Conservation (phyloP, 164 flowering plant species). For the Berberis vulgaris region DNA sequence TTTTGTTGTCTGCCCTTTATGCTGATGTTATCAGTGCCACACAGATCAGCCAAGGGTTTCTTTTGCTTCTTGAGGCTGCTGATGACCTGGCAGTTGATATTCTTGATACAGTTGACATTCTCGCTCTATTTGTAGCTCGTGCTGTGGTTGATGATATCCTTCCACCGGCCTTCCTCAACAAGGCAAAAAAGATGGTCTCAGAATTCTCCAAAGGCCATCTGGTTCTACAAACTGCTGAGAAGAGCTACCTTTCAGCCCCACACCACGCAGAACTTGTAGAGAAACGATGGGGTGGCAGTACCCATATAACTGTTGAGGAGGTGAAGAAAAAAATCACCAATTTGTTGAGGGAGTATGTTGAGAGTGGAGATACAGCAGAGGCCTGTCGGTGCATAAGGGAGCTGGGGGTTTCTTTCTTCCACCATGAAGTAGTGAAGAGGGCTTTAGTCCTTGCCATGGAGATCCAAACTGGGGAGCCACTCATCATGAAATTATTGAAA, state of each 20-base stretch:
- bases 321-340: conserved; percentile 81
- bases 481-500: conserved; percentile 57
- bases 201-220: conserved; percentile 73
- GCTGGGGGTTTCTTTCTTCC: conserved; percentile 81
- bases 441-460: conserved; percentile 89
- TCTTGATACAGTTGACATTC: conserved; percentile 79
- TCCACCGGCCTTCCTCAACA: conserved; percentile 82
- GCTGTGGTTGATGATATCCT: conserved; percentile 98
- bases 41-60: conserved; percentile 86
- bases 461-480: conserved; percentile 58
- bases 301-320: conserved; percentile 85
- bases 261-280: conserved; percentile 99
- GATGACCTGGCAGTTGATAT: conserved; percentile 92
- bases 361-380: conserved; percentile 78
- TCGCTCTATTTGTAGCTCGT: conserved; percentile 86
- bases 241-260: conserved; percentile 95
- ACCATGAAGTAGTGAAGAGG: conserved; percentile 94
- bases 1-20: conserved; percentile 85
- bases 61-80: conserved; percentile 87
- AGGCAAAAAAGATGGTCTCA: conserved; percentile 57
- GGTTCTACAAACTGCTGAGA: conserved; percentile 79
- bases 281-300: conserved; percentile 92
- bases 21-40: conserved; percentile 76
- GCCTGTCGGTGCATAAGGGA: conserved; percentile 92
- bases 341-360: conserved; percentile 79